phyloP scores from a whole-genome alignment of 2,329 filamentous ascomycete genomes.

The Drechslera avenae region DNA sequence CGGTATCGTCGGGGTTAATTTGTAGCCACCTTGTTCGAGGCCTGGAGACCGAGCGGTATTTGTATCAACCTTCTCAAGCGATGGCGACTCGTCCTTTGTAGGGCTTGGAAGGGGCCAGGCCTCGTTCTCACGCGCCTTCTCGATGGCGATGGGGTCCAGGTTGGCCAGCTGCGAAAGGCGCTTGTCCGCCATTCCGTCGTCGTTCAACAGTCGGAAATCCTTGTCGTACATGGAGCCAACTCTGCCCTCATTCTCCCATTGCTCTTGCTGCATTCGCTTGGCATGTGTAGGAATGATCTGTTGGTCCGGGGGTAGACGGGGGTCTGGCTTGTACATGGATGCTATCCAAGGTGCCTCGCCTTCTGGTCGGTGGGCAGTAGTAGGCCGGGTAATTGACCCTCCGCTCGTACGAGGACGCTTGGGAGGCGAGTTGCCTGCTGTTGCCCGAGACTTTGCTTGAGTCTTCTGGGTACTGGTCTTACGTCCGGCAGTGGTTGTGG shows the following conservation, averaged over 20 bases:
- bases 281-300: conserved; percentile 95
- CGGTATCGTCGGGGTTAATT: conserved; percentile 54
- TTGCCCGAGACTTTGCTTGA: conserved; percentile 44
- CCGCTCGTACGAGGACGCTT: conserved; percentile 67
- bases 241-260: conserved; percentile 91
- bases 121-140: conserved; percentile 36
- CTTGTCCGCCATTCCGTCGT: conserved; percentile 56
- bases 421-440: conserved; percentile 47
- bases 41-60: conserved; percentile 36
- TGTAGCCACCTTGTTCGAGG: conserved; percentile 53
- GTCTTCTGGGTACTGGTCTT: conserved; percentile 38
- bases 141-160: conserved; percentile 33
- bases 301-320: conserved; percentile 89
- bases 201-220: conserved; percentile 81
- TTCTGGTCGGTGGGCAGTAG: conserved; percentile 77
- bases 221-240: conserved; percentile 85
- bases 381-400: conserved; percentile 56
- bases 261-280: conserved; percentile 86
- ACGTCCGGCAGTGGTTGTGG: conserved; percentile 41
- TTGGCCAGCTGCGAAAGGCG: conserved; percentile 37
- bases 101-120: conserved; percentile 45
- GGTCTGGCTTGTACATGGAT: conserved; percentile 93
- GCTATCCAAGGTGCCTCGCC: conserved; percentile 96
- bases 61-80: conserved; percentile 31
- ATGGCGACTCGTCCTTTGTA: conserved; percentile 28